phyloP scores from a whole-genome alignment of 1,139 yeast genomes.

The Candida dubliniensis region DNA sequence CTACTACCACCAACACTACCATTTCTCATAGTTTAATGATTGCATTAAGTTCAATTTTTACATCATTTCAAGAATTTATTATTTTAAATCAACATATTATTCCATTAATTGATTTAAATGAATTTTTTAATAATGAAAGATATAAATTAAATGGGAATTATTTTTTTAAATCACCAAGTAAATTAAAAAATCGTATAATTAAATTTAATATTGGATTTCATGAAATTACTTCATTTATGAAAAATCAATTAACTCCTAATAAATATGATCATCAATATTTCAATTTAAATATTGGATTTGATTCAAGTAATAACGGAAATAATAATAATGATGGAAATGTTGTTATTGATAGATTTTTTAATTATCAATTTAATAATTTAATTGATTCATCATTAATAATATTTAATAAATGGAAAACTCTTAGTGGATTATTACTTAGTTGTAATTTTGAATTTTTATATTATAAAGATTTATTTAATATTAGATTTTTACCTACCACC shows the following conservation, averaged over 20 bases:
- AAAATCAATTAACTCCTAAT: constrained; percentile 24
- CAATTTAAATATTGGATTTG: too few relatives aligned
- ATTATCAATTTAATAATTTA: constrained; percentile 23
- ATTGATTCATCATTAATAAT: constrained; percentile 33
- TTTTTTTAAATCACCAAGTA: constrained; percentile 31
- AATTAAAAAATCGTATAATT: constrained; percentile 18
- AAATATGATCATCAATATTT: constrained; percentile 22
- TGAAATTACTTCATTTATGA: constrained; percentile 30
- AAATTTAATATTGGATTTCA: constrained; percentile 30
- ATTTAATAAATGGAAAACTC: constrained; percentile 27
- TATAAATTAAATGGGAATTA: constrained; percentile 26
- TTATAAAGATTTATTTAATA: constrained; percentile 19
- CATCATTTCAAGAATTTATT: constrained; percentile 33
- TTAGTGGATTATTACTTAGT: constrained; percentile 31
- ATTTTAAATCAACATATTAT: constrained; percentile 27
- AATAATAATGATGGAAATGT: neutral
- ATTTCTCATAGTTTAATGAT: constrained; percentile 19
- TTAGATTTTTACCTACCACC: too few relatives aligned
- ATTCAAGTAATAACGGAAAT: constrained; percentile 9
- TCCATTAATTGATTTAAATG: constrained; percentile 24
- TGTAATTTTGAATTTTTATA: constrained; percentile 25
- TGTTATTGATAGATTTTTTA: constrained; percentile 20
- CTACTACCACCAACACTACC: neutral
- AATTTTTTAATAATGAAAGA: constrained; percentile 19
- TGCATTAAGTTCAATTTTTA: constrained; percentile 28